These are phyloP conservation scores for Sordariomycetes sp. DNA, from an alignment of 2,329 filamentous ascomycete species.

Conservation along the genomic window DNA sequence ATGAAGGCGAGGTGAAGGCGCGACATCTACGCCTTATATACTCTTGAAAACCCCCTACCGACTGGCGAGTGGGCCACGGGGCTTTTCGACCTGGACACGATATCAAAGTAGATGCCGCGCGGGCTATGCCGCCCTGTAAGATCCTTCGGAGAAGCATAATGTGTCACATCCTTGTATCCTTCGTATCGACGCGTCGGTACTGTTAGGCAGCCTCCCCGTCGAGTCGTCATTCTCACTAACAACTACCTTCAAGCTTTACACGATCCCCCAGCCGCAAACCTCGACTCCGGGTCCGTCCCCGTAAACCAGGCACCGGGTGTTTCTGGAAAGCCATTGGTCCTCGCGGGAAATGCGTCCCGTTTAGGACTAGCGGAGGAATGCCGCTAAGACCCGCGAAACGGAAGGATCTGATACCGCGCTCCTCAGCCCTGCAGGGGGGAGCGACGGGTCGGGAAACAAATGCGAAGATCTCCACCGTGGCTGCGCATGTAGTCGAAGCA, in stretches of 20 bases:
- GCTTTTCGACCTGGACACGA: too few species aligned
- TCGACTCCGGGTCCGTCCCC: too few species aligned
- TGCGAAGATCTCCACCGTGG: neutral
- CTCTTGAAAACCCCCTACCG: neutral
- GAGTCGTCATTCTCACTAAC: neutral
- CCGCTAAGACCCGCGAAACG: neutral
- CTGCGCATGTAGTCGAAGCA: neutral
- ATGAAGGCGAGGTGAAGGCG: neutral
- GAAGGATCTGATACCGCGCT: neutral
- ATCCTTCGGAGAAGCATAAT: too few species aligned
- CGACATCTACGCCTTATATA: neutral
- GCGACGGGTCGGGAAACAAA: too few species aligned
- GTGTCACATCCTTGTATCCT: too few species aligned
- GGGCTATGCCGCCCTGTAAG: too few species aligned
- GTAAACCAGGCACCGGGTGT: too few species aligned
- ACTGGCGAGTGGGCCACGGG: too few species aligned
- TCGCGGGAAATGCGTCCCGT: neutral
- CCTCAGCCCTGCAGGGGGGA: neutral
- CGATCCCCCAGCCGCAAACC: neutral
- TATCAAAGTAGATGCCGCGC: too few species aligned
- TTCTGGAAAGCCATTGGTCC: neutral
- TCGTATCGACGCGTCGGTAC: neutral
- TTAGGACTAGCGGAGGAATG: neutral
- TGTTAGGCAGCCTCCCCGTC: neutral
- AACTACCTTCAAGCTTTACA: neutral